Evolutionary conservation across 2,329 filamentous ascomycete genomes (phyloP).

Genomic region (Trichoderma pleuroti): DNA sequence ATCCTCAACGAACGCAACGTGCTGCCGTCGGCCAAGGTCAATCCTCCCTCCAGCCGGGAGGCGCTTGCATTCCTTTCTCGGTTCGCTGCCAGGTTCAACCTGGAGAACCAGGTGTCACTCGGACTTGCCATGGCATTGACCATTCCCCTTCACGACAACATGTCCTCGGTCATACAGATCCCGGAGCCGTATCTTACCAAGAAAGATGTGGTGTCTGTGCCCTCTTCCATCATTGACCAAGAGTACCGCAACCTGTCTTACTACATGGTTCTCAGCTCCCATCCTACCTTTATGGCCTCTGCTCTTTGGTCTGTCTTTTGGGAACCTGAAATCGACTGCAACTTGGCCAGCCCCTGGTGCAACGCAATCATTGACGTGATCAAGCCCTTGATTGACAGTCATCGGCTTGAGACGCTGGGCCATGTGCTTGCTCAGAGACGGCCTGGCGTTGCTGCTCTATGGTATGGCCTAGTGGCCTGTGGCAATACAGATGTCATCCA

Average conservation of each 20-base stretch:
- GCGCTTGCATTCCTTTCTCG: slow-evolving; percentile 17
- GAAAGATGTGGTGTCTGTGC: background rate
- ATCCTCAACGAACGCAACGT: background rate
- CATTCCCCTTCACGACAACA: slow-evolving; percentile 12
- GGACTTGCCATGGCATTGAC: slow-evolving; percentile 13
- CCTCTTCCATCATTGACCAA: background rate
- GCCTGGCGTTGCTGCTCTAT: background rate
- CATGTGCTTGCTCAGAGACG: slow-evolving; percentile 10
- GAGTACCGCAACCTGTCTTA: background rate
- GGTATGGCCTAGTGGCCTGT: slow-evolving; percentile 15
- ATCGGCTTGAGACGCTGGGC: background rate
- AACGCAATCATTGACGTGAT: background rate
- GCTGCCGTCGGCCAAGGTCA: background rate
- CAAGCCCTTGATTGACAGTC: background rate
- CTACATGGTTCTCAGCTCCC: slow-evolving; percentile 15
- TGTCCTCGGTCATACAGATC: background rate
- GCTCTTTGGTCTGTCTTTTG: slow-evolving; percentile 18
- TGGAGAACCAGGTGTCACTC: slow-evolving; percentile 1
- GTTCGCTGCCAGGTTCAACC: slow-evolving; percentile 11
- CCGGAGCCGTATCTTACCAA: background rate
- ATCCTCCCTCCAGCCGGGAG: background rate
- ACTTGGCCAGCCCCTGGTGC: slow-evolving; percentile 15
- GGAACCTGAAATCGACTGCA: slow-evolving; percentile 15
- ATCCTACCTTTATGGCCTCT: slow-evolving; percentile 11
- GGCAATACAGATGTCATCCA: slow-evolving; percentile 1